Base-by-base conservation (phyloP, 495 filamentous ascomycete species). In the Viridothelium virens region DNA sequence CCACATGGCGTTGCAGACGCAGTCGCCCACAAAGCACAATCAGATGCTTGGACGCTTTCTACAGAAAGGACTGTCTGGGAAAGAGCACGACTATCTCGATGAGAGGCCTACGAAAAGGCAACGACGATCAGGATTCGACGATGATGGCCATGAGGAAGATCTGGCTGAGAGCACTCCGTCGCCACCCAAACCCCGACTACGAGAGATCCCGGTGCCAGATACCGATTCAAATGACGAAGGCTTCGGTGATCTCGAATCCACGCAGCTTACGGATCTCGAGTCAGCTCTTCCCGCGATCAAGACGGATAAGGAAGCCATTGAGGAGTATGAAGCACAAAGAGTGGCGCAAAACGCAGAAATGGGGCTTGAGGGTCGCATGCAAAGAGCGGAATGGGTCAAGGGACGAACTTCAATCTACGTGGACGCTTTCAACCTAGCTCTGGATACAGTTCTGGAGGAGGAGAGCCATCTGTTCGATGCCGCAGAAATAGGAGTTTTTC, bases 381-480 rank as follows among this genome's bases (percentile, higher is more conserved):
- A 78, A 47, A 77, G 84, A 70, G 74, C 81, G 5, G 83, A 80
- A 68, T 88, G 86, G 86, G 72, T 81, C 34, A 81, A 78, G 61
- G 86, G 86, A 3, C 84, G 80, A 72, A 96, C 87, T 70, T 97
- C 94, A 3, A 92, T 98, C 64, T 98, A 98, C 70, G 91, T 97
- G 16, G 93, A 98, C 76, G 94, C 93, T 25, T 98, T 98, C 82
- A 96, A 96, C 75, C 78, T 97, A 16, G 91, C 92, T 18, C 80
- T 98, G 53, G 87, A 92, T 67, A 97, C 91, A 2, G 93, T 97
- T 31, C 79, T 98, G 4, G 87, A 89, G 61, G 92, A 97, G 59
- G 94, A 98, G 73, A 81, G 85, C 2, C 91, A 96, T 74, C 78
- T 98, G 12, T 98, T 97, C 73, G 83, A 91, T 70, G 84, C 85